These are phyloP conservation scores for Fraxinus angustifolia DNA, from an alignment of 305 asterid species.

Conservation along the genomic window DNA sequence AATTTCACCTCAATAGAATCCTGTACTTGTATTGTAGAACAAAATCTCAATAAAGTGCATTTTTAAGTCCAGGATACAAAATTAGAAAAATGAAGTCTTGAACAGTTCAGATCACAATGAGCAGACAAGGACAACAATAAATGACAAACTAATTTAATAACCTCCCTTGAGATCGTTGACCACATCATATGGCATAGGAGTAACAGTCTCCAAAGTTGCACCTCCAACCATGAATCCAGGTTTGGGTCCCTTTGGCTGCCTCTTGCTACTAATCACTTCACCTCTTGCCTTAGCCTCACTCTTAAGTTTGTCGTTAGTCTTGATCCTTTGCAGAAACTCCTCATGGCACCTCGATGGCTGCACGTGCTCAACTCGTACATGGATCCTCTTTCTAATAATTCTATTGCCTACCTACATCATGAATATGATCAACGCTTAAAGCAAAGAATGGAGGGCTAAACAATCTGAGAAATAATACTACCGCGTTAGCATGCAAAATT, in stretches of 20 bases:
- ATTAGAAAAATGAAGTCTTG: background rate
- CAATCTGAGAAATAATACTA: background rate
- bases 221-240: conserved; percentile 86
- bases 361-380: conserved; percentile 71
- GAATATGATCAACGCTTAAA: background rate
- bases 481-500: background rate
- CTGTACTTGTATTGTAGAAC: background rate
- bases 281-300: conserved; percentile 74
- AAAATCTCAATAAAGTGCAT: background rate
- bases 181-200: conserved; percentile 60
- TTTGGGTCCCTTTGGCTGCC: conserved; percentile 73
- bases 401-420: conserved; percentile 56
- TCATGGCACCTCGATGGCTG: conserved; percentile 67
- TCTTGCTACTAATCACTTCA: conserved; percentile 64
- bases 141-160: conserved; percentile 29
- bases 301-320: conserved; percentile 58
- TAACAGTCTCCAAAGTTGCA: conserved; percentile 34
- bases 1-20: background rate
- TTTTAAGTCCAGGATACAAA: background rate
- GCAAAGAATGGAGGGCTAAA: background rate
- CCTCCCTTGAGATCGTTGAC: conserved; percentile 91
- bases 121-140: background rate
- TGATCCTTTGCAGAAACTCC: conserved; percentile 46
- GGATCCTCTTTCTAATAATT: conserved; percentile 65
- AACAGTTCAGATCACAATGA: background rate